Base-by-base conservation (phyloP, 148 eudicot species). In the Vaccinium corymbosum region DNA sequence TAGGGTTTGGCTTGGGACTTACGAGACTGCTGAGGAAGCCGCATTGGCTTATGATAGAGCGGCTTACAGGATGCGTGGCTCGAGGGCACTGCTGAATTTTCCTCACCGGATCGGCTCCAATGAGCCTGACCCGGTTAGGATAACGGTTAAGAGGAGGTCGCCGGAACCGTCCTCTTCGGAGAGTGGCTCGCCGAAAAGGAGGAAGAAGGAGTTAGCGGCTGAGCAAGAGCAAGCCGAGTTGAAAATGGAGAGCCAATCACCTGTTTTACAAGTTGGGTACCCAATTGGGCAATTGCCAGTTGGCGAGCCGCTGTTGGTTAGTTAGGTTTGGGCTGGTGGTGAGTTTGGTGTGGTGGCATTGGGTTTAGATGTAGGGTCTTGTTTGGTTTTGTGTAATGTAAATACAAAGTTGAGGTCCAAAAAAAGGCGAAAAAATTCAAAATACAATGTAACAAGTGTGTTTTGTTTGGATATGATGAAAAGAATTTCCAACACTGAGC, bases 1-100 rank as follows among this genome's bases (percentile, higher is more conserved):
- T 5, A 83, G 93, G 83, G 91, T 91, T 42, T 91, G 93, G 93
- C 93, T 91, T 20, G 93, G 93, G 71, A 91, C 93, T 3, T 91
- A 91, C 73, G 93, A 91, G 81, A 91, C 91, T 46, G 93, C 91
- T 16, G 93, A 91, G 87, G 93, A 87, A 76, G 93, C 93, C 15
- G 93, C 91, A 9, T 17, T 83, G 81, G 93, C 93, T 56, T 91
- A 91, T n/a, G 93, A 91, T 15, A 78, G 82, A 82, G 93, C 93
- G 68, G 93, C 93, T 50, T 91, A 85, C 29, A 82, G 90, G 82
- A 91, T 91, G 90, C 88, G 93, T 15, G 93, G 93, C 59, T 85
- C 93, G 0, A 84, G 87, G 78, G 93, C 93, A 20, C 55, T 89
- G 75, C 78, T 91, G 76, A 91, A 91, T 79, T 91, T 91, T 7